Evolutionary conservation across 2,329 filamentous ascomycete species (phyloP), one percentile per base, ranked within the genome.

Genomic region (Cyphellophora europaea): DNA sequence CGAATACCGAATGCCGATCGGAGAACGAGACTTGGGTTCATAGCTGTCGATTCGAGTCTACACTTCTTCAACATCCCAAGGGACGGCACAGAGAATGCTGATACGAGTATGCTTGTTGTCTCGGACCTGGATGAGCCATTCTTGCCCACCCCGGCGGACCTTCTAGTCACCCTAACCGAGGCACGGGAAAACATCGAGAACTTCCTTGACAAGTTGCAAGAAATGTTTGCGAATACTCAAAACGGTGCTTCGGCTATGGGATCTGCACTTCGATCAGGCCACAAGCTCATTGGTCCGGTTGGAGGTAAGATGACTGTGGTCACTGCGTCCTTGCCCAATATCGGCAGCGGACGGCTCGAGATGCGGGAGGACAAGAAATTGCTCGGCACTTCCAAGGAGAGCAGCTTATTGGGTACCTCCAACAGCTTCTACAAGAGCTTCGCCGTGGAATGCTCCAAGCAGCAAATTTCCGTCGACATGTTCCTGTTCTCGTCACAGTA

Each of bases 341-440:
- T 93, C 42, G 91, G 91, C 39, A 78, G 82, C 44, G 91, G 89
- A 38, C 88, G 88, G 64, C 75, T 93, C 37, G 87, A 93, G 23
- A 83, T 93, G 77, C 75, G 91, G 52, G 89, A 96, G 61, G 88
- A 98, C 61, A 95, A 95, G 70, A 95, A 94, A 63, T 63, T 93
- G 11, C 69, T 98, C 15, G 91, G 91, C 21, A 98, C 91, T 1
- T 87, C 81, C 47, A 95, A 95, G 60, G 91, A 98, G 58, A 86
- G 76, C 46, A 69, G 73, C 42, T 71, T 98, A 19, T 67, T 98
- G 34, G 89, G 96, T 58, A 95, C 91, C 0, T 83, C 77, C 27
- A 95, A 87, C 65, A 87, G 84, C 54, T 98, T 96, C 62, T 98
- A 96, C 72, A 98, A 98, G 71, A 93, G 85, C 52, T 98, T 98